Evolutionary conservation across 495 filamentous ascomycete genomes (phyloP).

Genomic region (Evernia prunastri): DNA sequence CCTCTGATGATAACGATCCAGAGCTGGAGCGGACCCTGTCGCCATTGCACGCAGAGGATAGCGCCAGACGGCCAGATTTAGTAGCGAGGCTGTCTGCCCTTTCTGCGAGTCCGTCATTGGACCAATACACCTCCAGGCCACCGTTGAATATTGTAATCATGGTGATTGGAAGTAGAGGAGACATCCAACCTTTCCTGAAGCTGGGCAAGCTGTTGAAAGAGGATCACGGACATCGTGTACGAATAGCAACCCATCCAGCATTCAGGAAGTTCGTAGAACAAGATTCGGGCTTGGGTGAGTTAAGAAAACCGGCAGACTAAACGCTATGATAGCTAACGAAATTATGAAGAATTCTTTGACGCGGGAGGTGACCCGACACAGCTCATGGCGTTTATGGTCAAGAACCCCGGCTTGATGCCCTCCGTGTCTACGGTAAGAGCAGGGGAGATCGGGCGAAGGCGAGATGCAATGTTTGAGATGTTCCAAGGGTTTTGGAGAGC

Average conservation of each 20-base stretch:
- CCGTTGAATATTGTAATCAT: constrained; percentile 70
- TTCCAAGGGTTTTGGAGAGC: constrained; percentile 58
- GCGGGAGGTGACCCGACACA: constrained; percentile 58
- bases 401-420: constrained; percentile 48
- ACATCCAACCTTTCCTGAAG: constrained; percentile 71
- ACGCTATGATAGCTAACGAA: no score
- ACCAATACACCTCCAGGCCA: constrained; percentile 30
- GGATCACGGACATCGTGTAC: constrained; percentile 46
- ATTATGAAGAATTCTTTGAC: constrained; percentile 61
- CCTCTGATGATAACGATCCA: background rate
- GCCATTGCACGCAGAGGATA: constrained; percentile 19
- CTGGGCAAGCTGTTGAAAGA: constrained; percentile 62
- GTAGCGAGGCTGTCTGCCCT: constrained; percentile 25
- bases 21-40: constrained; percentile 7
- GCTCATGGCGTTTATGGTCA: constrained; percentile 57
- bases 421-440: constrained; percentile 39
- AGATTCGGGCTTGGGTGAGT: constrained; percentile 46
- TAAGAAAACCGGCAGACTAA: no score
- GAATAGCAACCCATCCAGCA: constrained; percentile 55
- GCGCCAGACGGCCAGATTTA: constrained; percentile 15
- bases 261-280: constrained; percentile 53
- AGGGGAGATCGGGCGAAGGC: constrained; percentile 42
- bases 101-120: constrained; percentile 21
- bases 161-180: constrained; percentile 69
- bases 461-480: constrained; percentile 51